A percentile compares a stretch with the other conserved stretches of the same genome.
These are phyloP conservation scores for Xylariaceae sp. DNA, from an alignment of 2,329 filamentous ascomycete genomes.

Conservation along the genomic window DNA sequence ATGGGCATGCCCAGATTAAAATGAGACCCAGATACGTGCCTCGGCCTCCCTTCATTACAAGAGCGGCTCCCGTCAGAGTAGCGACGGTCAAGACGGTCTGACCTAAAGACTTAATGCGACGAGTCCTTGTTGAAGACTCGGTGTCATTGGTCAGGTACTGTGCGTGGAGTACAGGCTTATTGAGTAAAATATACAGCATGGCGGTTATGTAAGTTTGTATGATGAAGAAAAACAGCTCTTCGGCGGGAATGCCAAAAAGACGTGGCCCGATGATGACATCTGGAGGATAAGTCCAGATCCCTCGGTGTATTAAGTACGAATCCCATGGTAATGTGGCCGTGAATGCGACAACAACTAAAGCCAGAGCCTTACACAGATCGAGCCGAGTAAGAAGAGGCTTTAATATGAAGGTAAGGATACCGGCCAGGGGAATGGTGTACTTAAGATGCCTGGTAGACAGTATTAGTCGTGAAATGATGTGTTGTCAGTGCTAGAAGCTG, in stretches of 20 bases:
- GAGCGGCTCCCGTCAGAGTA: conserved; percentile 43
- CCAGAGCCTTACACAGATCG: conserved; percentile 61
- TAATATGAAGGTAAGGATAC: conserved; percentile 56
- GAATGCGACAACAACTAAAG: conserved; percentile 62
- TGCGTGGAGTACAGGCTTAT: conserved; percentile 58
- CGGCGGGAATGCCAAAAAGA: conserved; percentile 63
- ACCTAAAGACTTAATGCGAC: conserved; percentile 40
- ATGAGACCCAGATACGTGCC: conserved; percentile 70
- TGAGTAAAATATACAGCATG: conserved; percentile 65
- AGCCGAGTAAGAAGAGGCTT: conserved; percentile 60
- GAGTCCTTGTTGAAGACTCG: conserved; percentile 25
- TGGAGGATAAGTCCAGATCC: conserved; percentile 69
- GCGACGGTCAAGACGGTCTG: conserved; percentile 46
- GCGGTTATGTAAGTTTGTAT: conserved; percentile 74
- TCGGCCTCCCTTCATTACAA: conserved; percentile 44
- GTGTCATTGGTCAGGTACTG: conserved; percentile 38
- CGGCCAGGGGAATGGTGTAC: conserved; percentile 65
- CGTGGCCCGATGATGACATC: conserved; percentile 62
- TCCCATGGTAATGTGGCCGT: conserved; percentile 72
- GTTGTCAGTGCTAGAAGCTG: background rate
- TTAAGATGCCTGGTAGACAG: conserved; percentile 54
- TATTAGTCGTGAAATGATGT: background rate
- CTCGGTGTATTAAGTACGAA: conserved; percentile 66
- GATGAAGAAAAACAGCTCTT: conserved; percentile 76
- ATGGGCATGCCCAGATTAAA: conserved; percentile 64